Percentiles rank a stretch among this genome's conserved stretches.
phyloP scores from a whole-genome alignment of 306 rosid species.

The Fragaria vesca region DNA sequence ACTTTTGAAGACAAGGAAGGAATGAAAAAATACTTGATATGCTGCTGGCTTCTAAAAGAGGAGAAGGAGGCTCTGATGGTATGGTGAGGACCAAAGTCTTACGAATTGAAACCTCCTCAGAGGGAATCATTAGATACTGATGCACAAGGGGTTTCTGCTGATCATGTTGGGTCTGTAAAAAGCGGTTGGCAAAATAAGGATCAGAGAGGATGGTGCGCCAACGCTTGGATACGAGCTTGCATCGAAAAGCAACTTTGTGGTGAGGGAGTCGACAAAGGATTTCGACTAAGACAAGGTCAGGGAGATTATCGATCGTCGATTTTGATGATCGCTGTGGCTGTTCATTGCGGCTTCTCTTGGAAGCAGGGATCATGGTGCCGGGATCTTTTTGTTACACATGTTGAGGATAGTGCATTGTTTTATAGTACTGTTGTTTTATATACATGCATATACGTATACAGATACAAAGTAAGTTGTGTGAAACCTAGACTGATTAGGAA shows the following conservation, averaged over 20 bases:
- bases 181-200: neutral
- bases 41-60: neutral
- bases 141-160: neutral
- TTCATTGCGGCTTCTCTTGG: neutral
- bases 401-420: too few species aligned
- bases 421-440: too few species aligned
- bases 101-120: neutral
- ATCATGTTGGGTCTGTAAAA: neutral
- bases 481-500: too few species aligned
- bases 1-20: neutral
- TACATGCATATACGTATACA: too few species aligned
- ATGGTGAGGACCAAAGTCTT: neutral
- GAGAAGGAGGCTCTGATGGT: neutral
- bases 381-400: neutral
- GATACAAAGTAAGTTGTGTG: too few species aligned
- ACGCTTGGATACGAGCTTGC: neutral
- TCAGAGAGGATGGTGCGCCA: neutral
- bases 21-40: neutral
- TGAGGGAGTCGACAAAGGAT: neutral
- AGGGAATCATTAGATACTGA: neutral
- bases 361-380: neutral
- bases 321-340: neutral
- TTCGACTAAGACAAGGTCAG: neutral
- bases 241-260: neutral
- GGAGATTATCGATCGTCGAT: neutral